phyloP scores from a whole-genome alignment of 2,329 filamentous ascomycete species.

The Aspergillus udagawae region DNA sequence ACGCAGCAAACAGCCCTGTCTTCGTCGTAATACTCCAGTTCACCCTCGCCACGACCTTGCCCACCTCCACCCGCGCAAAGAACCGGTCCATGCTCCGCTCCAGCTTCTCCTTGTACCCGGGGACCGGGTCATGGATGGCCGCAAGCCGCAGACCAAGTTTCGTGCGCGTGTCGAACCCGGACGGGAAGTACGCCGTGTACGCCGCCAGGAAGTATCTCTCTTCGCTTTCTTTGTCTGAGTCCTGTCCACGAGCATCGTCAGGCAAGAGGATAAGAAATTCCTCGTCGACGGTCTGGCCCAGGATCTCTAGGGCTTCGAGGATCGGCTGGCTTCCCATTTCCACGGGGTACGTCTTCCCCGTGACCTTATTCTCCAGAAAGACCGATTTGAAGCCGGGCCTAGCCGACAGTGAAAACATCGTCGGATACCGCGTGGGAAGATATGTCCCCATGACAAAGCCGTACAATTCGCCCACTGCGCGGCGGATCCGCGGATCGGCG shows the following conservation, averaged over 20 bases:
- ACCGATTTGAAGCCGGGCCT: no score
- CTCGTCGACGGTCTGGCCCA: conserved; percentile 54
- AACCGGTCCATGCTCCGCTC: conserved; percentile 60
- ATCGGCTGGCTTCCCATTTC: conserved; percentile 12
- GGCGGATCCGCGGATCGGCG: conserved; percentile 36
- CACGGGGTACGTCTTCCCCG: conserved; percentile 39
- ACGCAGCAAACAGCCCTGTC: conserved; percentile 39
- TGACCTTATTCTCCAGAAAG: conserved; percentile 52
- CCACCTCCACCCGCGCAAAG: conserved; percentile 52
- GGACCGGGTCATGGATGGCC: conserved; percentile 57
- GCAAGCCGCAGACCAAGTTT: conserved; percentile 53
- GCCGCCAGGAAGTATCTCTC: conserved; percentile 53
- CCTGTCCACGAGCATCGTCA: conserved; percentile 22
- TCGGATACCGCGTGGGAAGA: conserved; percentile 55
- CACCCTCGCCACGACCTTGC: conserved; percentile 51
- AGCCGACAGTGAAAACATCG: no score
- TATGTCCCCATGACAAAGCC: conserved; percentile 52
- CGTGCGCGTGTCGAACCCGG: conserved; percentile 54
- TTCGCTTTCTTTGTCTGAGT: conserved; percentile 9
- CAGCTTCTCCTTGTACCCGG: conserved; percentile 54
- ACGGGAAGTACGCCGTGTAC: conserved; percentile 55
- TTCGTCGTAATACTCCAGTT: conserved; percentile 48
- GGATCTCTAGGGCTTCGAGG: conserved; percentile 37
- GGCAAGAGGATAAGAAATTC: conserved; percentile 59
- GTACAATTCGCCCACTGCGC: conserved; percentile 56